Percentiles rank a stretch among this genome's conserved stretches.
phyloP scores from a whole-genome alignment of 139 green algal species.

The Picochlorum sp. region DNA sequence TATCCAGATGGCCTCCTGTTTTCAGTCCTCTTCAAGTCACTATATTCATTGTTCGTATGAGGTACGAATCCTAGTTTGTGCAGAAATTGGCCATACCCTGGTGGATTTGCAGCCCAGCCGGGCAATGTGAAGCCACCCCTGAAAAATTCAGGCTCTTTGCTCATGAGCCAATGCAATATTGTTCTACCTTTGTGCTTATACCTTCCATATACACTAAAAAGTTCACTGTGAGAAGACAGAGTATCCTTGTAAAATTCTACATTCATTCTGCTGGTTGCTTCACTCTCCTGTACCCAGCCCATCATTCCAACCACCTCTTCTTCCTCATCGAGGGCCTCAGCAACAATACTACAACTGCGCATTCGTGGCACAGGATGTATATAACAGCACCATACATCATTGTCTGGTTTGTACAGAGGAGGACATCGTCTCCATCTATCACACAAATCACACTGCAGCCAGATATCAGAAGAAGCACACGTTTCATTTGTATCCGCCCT shows the following conservation, averaged over 20 bases:
- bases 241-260: too few relatives aligned
- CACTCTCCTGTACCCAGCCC: slow-evolving; percentile 12
- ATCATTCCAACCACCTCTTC: background rate
- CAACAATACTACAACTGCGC: background rate
- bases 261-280: background rate
- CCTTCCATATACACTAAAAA: too few relatives aligned
- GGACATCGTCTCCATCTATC: slow-evolving; percentile 61
- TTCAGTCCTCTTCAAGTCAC: background rate
- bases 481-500: too few relatives aligned
- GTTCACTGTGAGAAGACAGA: too few relatives aligned
- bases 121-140: background rate
- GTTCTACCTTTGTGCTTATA: too few relatives aligned
- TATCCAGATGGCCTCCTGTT: background rate
- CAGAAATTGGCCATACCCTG: slow-evolving; percentile 8
- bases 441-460: slow-evolving; percentile 63
- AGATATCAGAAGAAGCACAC: background rate
- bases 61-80: slow-evolving; percentile 4
- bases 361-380: background rate
- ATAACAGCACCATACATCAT: background rate
- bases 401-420: background rate
- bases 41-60: background rate
- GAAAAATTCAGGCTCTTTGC: background rate
- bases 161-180: too few relatives aligned
- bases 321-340: background rate
- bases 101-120: background rate